Conservation (phyloP, 2,329 filamentous ascomycete species). For the Allantophomopsis cytisporea region DNA sequence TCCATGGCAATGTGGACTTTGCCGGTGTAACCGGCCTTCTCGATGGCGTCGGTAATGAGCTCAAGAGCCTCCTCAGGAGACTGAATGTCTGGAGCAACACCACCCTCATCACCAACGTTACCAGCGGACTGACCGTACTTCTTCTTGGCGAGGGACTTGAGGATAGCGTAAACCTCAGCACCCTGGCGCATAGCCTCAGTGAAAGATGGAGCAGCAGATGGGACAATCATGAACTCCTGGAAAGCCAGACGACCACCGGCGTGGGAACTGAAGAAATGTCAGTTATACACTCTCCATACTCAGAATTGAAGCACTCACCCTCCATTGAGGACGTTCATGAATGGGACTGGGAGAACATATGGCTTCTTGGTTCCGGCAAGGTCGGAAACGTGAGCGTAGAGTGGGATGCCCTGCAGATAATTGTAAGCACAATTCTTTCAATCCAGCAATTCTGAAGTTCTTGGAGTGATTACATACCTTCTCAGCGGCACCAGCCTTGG, state of each 20-base stretch:
- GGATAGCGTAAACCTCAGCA: conserved; percentile 94
- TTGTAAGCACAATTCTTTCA: background rate
- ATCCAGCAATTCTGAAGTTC: conserved; percentile 1
- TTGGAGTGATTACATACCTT: conserved; percentile 35
- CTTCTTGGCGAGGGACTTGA: conserved; percentile 97
- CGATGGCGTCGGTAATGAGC: conserved; percentile 88
- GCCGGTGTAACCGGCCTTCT: conserved; percentile 89
- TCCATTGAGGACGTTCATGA: conserved; percentile 90
- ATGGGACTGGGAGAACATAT: conserved; percentile 79
- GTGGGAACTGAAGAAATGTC: conserved; percentile 53
- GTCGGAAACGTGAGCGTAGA: conserved; percentile 80
- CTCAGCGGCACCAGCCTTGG: conserved; percentile 81
- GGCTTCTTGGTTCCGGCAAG: conserved; percentile 85
- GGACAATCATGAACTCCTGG: conserved; percentile 95
- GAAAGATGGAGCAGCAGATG: conserved; percentile 75
- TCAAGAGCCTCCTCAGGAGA: conserved; percentile 92
- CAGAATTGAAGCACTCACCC: conserved; percentile 19
- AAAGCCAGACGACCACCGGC: conserved; percentile 91
- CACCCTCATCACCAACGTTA: conserved; percentile 98
- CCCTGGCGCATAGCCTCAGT: conserved; percentile 93
- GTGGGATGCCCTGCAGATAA: conserved; percentile 51
- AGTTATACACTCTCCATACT: conserved; percentile 5
- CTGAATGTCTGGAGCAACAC: conserved; percentile 98
- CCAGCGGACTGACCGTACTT: conserved; percentile 98
- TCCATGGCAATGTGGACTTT: conserved; percentile 98